Evolutionary conservation across 129 eudicot species (phyloP).

Genomic region (Ambrosia artemisiifolia): DNA sequence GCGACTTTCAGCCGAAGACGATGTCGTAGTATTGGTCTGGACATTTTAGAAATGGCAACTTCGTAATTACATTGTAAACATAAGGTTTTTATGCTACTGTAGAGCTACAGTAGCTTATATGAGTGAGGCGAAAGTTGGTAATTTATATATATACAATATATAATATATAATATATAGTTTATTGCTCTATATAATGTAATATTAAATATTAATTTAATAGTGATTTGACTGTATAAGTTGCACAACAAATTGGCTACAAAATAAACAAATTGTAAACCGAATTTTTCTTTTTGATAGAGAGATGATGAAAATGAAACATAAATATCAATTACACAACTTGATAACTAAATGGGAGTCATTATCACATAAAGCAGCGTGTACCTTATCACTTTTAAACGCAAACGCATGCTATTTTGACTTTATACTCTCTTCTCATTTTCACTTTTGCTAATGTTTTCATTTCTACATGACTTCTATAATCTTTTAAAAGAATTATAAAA

Average conservation of each 20-base stretch:
- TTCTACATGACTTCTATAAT: not conserved
- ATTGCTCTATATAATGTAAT: too few relatives aligned
- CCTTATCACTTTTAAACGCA: not conserved
- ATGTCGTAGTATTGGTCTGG: too few relatives aligned
- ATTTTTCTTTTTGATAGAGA: too few relatives aligned
- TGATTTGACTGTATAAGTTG: not conserved
- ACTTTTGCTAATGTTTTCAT: not conserved
- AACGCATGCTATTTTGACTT: conserved; percentile 1
- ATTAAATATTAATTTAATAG: too few relatives aligned
- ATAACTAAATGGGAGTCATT: conserved; percentile 6
- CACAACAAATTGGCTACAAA: not conserved
- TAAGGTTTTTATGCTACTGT: too few relatives aligned
- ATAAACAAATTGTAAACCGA: not conserved
- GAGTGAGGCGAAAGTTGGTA: too few relatives aligned
- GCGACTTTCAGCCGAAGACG: too few relatives aligned
- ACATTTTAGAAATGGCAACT: too few relatives aligned
- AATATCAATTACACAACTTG: not conserved
- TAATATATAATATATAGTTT: too few relatives aligned
- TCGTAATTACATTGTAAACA: too few relatives aligned
- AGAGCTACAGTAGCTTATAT: too few relatives aligned
- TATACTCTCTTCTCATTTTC: not conserved
- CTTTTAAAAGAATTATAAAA: not conserved
- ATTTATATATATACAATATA: too few relatives aligned
- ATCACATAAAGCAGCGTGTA: conserved; percentile 15
- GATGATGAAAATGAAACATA: not conserved